Percentiles rank a stretch among this genome's conserved stretches.
phyloP scores from a whole-genome alignment of 805 yeast genomes.

The Yamadazyma ubonensis region DNA sequence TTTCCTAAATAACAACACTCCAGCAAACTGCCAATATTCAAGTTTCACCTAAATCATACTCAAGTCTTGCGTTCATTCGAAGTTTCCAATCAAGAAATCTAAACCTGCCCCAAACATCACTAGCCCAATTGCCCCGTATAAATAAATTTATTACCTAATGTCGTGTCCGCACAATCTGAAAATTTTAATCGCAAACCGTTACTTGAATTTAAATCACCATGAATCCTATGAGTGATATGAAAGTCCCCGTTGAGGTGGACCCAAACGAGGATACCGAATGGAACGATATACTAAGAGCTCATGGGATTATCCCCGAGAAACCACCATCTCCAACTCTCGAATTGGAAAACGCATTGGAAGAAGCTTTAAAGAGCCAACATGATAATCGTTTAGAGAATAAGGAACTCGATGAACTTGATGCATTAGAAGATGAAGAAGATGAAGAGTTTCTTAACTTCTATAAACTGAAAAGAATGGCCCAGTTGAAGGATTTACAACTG shows the following conservation, averaged over 20 bases:
- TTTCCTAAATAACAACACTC: no score
- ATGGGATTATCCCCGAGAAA: conserved; percentile 90
- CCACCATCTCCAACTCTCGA: conserved; percentile 87
- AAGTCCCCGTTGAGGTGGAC: conserved; percentile 83
- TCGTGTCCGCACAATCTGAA: conserved; percentile 10
- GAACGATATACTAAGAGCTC: conserved; percentile 90
- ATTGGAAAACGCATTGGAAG: conserved; percentile 83
- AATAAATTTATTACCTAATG: no score
- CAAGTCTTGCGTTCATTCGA: no score
- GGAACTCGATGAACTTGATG: conserved; percentile 80
- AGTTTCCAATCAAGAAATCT: no score
- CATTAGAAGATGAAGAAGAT: conserved; percentile 86
- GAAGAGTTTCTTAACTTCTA: conserved; percentile 84
- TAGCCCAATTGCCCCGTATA: no score
- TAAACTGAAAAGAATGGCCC: conserved; percentile 73
- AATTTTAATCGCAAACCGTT: conserved; percentile 1
- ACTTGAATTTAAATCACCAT: no score
- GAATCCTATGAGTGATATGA: conserved; percentile 27
- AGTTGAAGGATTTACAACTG: conserved; percentile 59
- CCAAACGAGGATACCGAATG: conserved; percentile 98
- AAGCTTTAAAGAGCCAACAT: conserved; percentile 75
- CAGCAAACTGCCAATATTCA: no score
- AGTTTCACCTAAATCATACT: no score
- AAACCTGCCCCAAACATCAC: no score
- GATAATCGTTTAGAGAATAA: conserved; percentile 78